A percentile compares a stretch with the other conserved stretches of the same genome.
Evolutionary conservation across 1,284 basidiomycete genomes (phyloP).

Genomic region (Naganishia sp.): DNA sequence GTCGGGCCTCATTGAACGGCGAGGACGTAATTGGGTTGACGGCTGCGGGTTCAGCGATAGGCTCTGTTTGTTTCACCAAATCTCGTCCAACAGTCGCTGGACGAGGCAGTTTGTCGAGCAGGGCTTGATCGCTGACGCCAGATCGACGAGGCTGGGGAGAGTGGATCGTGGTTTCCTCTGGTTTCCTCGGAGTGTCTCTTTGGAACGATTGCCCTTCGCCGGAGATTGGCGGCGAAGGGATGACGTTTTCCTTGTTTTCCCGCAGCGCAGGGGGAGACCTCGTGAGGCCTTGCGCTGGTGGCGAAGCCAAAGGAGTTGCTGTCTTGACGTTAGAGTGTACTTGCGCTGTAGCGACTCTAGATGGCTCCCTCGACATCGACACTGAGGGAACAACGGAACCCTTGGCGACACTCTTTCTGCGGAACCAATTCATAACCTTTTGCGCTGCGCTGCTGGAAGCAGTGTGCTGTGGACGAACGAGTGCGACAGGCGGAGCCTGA

Average conservation of each 20-base stretch:
- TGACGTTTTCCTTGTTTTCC: constrained; percentile 1
- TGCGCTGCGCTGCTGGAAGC: constrained; percentile 60
- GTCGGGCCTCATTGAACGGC: constrained; percentile 25
- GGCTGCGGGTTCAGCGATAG: neutral
- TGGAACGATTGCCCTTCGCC: neutral
- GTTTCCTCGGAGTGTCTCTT: neutral
- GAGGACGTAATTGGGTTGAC: constrained; percentile 13
- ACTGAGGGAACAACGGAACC: constrained; percentile 40
- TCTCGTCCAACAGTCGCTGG: constrained; percentile 13
- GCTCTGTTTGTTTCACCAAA: constrained; percentile 14
- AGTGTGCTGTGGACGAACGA: constrained; percentile 23
- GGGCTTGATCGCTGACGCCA: neutral
- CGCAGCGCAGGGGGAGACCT: neutral
- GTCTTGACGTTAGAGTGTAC: neutral
- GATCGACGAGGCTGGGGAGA: neutral
- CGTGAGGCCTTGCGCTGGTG: neutral
- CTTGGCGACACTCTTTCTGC: constrained; percentile 58
- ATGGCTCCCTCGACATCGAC: constrained; percentile 24
- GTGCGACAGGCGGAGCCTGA: constrained; percentile 22
- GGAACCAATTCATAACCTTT: constrained; percentile 67
- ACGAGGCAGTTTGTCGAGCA: constrained; percentile 13
- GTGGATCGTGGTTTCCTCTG: neutral
- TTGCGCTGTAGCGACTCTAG: neutral
- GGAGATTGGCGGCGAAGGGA: neutral
- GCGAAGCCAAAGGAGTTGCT: neutral